Evolutionary conservation across 2,329 filamentous ascomycete species (phyloP), one percentile per base, ranked within the genome.

Genomic region (Aspergillus texensis): DNA sequence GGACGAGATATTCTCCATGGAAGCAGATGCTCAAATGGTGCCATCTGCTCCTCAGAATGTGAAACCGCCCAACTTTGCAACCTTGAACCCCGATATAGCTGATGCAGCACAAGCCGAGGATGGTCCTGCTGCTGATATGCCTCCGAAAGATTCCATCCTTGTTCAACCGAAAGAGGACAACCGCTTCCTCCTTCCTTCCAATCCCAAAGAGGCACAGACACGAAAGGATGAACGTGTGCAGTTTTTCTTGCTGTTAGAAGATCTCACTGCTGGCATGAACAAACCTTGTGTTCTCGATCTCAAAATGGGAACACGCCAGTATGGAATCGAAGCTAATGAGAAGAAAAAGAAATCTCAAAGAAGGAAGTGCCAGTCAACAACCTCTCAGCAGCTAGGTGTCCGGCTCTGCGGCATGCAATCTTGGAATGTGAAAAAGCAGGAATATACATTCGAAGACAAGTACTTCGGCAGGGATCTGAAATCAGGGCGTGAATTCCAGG

Each of bases 261-360:
- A 99, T 75, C 85, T 99, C 55, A 99, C 95, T 1, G 92, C 94
- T 2, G 94, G 94, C 39, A 98, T 99, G 95, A 94, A 93, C 75
- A 89, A 91, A 57, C 95, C 95, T 6, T 98, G 95, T 79, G 96
- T 99, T 64, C 91, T 99, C 78, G 95, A 99, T 75, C 83, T 99
- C 66, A 99, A 99, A 77, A 99, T 99, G 95, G 95, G 95, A 24
- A 99, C 95, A 9, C 89, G 95, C 2, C 95, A 99, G 75, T 98
- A 97, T 75, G 95, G 95, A 9, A 88, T 98, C 14, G 94, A 98
- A 70, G 95, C 95, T 2, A 89, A 86, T 59, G 89, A 93, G 50
- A 96, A 96, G 82, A 99, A 99, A 78, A 92, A 94, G 73, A 89
- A 90, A 64, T 98, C 95, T 0, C 95, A 99, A 77, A 88, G 92